Conservation (phyloP, 2,329 filamentous ascomycete species). For the Trichoderma brevicompactum region DNA sequence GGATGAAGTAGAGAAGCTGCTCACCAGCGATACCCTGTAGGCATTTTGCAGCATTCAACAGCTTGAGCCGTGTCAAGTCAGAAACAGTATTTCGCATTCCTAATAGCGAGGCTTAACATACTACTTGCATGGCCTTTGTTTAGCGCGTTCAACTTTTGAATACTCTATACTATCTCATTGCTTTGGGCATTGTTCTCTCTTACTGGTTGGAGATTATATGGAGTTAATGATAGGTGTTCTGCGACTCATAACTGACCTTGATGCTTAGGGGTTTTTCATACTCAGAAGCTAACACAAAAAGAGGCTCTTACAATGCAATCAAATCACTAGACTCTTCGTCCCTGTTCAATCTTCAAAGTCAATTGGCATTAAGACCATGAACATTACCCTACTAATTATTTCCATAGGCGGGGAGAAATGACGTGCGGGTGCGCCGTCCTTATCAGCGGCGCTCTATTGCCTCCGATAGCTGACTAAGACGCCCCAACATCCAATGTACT, state of each 20-base stretch:
- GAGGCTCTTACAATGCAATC: too few relatives aligned
- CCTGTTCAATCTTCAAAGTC: background rate
- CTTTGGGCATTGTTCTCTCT: too few relatives aligned
- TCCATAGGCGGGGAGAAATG: conserved; percentile 6
- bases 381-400: too few relatives aligned
- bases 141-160: too few relatives aligned
- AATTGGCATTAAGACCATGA: background rate
- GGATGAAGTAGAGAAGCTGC: background rate
- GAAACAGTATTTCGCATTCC: too few relatives aligned
- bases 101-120: background rate
- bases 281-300: too few relatives aligned
- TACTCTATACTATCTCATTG: too few relatives aligned
- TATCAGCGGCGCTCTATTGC: conserved; percentile 8
- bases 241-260: too few relatives aligned
- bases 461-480: conserved; percentile 25
- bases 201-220: too few relatives aligned
- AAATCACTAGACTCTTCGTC: too few relatives aligned
- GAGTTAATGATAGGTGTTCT: too few relatives aligned
- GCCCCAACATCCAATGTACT: background rate
- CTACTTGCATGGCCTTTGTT: background rate
- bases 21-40: conserved; percentile 1
- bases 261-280: too few relatives aligned
- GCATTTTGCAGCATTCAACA: background rate
- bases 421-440: conserved; percentile 15
- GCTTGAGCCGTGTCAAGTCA: background rate